phyloP scores from a whole-genome alignment of 116 monocot genomes.

The Trichopus zeylanicus region DNA sequence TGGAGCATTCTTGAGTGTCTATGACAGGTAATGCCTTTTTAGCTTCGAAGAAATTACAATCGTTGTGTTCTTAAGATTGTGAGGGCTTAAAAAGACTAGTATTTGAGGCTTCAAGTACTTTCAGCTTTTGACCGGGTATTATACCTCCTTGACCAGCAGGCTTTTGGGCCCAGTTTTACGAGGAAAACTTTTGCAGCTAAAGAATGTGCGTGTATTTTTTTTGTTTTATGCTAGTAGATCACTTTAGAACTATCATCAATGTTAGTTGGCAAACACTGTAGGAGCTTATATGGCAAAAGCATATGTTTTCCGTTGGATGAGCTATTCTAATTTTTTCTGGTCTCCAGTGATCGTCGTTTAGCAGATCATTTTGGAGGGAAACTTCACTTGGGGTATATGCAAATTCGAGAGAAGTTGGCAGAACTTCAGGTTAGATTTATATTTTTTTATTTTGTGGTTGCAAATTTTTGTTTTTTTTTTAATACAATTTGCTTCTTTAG shows the following conservation, averaged over 20 bases:
- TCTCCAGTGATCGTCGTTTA: slow-evolving; percentile 47
- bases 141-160: slow-evolving; percentile 70
- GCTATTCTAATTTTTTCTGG: slow-evolving; percentile 5
- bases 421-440: slow-evolving; percentile 60
- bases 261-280: slow-evolving; percentile 8
- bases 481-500: neutral
- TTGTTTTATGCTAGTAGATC: slow-evolving; percentile 29
- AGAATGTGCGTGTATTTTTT: slow-evolving; percentile 77
- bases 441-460: neutral
- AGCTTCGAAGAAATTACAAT: neutral
- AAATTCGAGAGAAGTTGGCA: slow-evolving; percentile 72
- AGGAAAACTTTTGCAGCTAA: slow-evolving; percentile 86
- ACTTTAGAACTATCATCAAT: slow-evolving; percentile 7
- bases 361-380: slow-evolving; percentile 91
- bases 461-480: neutral
- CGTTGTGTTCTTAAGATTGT: slow-evolving; percentile 8
- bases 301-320: slow-evolving; percentile 3
- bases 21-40: slow-evolving; percentile 75
- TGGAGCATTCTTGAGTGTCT: slow-evolving; percentile 98
- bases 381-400: slow-evolving; percentile 84
- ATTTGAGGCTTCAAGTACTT: slow-evolving; percentile 26
- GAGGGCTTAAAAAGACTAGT: slow-evolving; percentile 15
- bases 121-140: slow-evolving; percentile 40
- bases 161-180: slow-evolving; percentile 65
- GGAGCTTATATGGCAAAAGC: neutral